Conservation (phyloP, 202 grass and related monocot species). For the Musa balbisiana region DNA sequence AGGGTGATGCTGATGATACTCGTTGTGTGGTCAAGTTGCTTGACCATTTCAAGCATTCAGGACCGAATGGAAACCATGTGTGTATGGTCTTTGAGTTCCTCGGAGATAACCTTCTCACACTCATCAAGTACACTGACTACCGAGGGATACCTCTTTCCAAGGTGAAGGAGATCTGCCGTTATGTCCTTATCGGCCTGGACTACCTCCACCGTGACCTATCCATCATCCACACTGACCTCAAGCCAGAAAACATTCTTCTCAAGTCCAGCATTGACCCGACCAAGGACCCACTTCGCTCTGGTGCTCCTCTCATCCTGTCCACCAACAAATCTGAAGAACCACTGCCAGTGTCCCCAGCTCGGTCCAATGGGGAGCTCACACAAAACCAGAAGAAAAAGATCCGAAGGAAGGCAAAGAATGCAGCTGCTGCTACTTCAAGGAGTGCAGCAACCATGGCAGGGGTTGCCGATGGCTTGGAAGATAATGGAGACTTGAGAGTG, state of each 20-base stretch:
- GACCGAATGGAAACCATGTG: constrained; percentile 84
- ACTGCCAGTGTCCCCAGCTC: constrained; percentile 26
- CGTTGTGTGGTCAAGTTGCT: constrained; percentile 93
- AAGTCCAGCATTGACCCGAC: constrained; percentile 70
- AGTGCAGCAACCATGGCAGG: constrained; percentile 26
- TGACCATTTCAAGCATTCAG: constrained; percentile 94
- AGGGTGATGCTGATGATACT: constrained; percentile 56
- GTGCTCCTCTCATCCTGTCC: constrained; percentile 45
- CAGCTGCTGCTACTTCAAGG: constrained; percentile 50
- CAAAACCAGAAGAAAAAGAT: constrained; percentile 98
- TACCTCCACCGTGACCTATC: constrained; percentile 76
- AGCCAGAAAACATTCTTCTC: constrained; percentile 94
- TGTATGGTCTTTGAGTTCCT: constrained; percentile 99
- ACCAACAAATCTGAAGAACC: constrained; percentile 33
- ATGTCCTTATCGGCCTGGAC: constrained; percentile 85
- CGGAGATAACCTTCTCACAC: constrained; percentile 83
- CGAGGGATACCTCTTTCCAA: constrained; percentile 65
- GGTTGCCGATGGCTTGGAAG: constrained; percentile 51
- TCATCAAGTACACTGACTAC: constrained; percentile 88
- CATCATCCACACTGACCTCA: constrained; percentile 97
- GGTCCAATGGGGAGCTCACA: constrained; percentile 53
- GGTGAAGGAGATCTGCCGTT: constrained; percentile 85
- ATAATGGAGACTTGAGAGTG: constrained; percentile 44
- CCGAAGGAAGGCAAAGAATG: constrained; percentile 72
- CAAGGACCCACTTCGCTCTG: constrained; percentile 65